Base-by-base conservation (phyloP, 257 asterid species). In the Solanum pennellii region DNA sequence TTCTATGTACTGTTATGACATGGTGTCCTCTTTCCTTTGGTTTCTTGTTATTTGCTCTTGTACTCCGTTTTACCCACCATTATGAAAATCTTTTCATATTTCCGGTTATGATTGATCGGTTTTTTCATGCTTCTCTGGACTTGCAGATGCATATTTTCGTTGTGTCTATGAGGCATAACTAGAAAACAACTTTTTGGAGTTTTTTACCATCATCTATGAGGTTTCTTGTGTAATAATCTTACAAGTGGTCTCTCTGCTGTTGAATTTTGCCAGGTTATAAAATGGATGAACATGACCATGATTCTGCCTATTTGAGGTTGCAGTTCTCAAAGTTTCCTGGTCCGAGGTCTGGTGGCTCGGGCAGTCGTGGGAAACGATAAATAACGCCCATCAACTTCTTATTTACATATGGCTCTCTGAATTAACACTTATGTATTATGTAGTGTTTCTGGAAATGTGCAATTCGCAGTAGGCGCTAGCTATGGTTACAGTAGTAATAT, bases 281-380 rank as follows among this genome's bases (percentile, higher is more conserved):
- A 87, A 88, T 93, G 92, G 95, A 93, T 75, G 95, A 93, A 74
- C 90, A 86, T 35, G 94, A 93, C 35, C 88, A 91, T 1, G 90
- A 91, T 21, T 91, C 95, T n/a, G 86, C 93, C 60, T 80, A 86
- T 85, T 84, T 93, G 89, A 89, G 94, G 83, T 87, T 93, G 82
- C 93, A 92, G 73, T 93, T 93, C 88, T 93, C 95, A 18, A 93
- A 87, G 91, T 83, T 87, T 62, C 95, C 93, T 18, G 94, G 93
- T 86, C 92, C 94, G 16, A 90, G 90, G 82, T 86, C 91, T 27
- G 88, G 89, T 23, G 90, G 92, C 82, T 86, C 91, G 10, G 91
- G 89, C 11, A 82, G 87, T 66, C 94, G 93, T 72, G 91, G 94
- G 86, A 91, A 86, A 89, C 86, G 91, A 88, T 92, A 66, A 87